Evolutionary conservation across 805 yeast species (phyloP).

Genomic region (Candida germanica): DNA sequence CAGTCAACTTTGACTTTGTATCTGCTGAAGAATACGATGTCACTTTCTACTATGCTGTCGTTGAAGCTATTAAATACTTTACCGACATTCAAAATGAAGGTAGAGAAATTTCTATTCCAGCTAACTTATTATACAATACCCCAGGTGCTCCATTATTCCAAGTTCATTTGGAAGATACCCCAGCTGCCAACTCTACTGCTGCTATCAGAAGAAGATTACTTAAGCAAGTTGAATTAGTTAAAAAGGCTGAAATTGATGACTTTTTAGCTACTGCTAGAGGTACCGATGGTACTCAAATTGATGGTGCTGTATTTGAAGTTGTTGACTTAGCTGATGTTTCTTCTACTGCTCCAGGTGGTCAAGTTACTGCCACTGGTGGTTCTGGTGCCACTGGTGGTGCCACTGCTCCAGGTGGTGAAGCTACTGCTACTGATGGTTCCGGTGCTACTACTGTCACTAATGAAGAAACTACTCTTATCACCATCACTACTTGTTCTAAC

Average conservation of each 20-base stretch:
- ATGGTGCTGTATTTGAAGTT: constrained; percentile 23
- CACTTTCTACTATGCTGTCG: constrained; percentile 34
- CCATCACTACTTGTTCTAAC: constrained; percentile 35
- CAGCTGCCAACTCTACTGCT: constrained; percentile 38
- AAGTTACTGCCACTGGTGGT: constrained; percentile 12
- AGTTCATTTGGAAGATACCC: constrained; percentile 24
- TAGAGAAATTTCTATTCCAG: constrained; percentile 30
- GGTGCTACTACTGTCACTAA: constrained; percentile 17
- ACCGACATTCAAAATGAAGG: constrained; percentile 36
- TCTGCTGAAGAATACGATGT: constrained; percentile 29
- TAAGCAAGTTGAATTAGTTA: constrained; percentile 19
- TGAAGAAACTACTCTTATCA: constrained; percentile 26
- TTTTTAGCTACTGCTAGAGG: constrained; percentile 15
- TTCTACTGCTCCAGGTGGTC: constrained; percentile 15
- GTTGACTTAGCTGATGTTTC: constrained; percentile 15
- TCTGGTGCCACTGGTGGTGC: constrained; percentile 9
- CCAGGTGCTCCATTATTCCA: constrained; percentile 26
- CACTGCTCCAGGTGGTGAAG: constrained; percentile 11
- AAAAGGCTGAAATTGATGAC: constrained; percentile 35
- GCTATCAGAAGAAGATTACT: constrained; percentile 40
- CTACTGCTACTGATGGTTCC: constrained; percentile 14
- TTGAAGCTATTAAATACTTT: constrained; percentile 22
- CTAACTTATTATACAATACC: constrained; percentile 22
- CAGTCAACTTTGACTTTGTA: constrained; percentile 24
- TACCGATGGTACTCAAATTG: constrained; percentile 18